Percentiles rank a stretch among this genome's conserved stretches.
phyloP scores from a whole-genome alignment of 305 asterid genomes.

The Fraxinus ornus region DNA sequence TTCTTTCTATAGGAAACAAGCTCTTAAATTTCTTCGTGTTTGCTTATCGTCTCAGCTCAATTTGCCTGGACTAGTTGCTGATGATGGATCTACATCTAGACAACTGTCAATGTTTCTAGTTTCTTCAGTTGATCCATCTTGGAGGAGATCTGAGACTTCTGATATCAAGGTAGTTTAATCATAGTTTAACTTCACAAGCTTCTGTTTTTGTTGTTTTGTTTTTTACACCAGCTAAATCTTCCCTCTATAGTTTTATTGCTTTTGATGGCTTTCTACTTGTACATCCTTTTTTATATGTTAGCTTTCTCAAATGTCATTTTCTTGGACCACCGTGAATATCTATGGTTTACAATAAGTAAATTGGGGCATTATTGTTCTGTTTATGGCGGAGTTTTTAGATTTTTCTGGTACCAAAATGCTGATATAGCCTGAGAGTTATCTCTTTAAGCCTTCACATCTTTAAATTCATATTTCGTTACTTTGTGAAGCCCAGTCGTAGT shows the following conservation, averaged over 20 bases:
- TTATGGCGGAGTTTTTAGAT: neutral
- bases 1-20: conserved; percentile 83
- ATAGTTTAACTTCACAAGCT: neutral
- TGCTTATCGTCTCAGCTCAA: conserved; percentile 97
- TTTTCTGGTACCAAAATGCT: conserved; percentile 5
- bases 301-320: conserved; percentile 4
- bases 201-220: neutral
- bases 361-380: conserved; percentile 10
- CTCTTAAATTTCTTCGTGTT: conserved; percentile 87
- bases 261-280: neutral
- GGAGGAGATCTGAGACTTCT: conserved; percentile 87
- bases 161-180: conserved; percentile 73
- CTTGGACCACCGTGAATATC: neutral
- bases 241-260: neutral
- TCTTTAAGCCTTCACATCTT: neutral
- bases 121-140: conserved; percentile 82
- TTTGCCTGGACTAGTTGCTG: conserved; percentile 84
- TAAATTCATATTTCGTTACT: neutral
- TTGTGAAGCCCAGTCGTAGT: conserved; percentile 4
- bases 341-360: neutral
- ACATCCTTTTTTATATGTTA: neutral
- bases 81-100: conserved; percentile 70
- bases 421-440: conserved; percentile 1
- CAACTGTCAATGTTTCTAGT: conserved; percentile 69
- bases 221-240: conserved; percentile 5